A percentile compares a stretch with the other conserved stretches of the same genome.
These are phyloP conservation scores for Lactifluus piperatus DNA, from an alignment of 768 basidiomycete genomes.

Conservation along the genomic window DNA sequence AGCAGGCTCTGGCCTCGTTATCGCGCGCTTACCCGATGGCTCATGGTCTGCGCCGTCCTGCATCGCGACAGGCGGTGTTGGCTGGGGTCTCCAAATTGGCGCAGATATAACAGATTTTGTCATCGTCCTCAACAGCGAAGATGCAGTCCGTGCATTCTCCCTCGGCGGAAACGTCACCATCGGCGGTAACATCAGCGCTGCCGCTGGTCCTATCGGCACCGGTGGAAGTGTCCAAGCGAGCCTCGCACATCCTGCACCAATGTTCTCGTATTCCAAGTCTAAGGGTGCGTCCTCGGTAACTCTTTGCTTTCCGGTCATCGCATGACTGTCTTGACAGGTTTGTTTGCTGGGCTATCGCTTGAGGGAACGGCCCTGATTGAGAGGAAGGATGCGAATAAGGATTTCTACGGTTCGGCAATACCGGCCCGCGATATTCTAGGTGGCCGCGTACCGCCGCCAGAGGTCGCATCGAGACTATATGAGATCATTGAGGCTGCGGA, in stretches of 20 bases:
- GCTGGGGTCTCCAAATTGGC: conserved; percentile 93
- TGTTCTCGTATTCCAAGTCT: conserved; percentile 96
- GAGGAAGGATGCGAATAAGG: conserved; percentile 91
- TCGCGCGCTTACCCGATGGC: conserved; percentile 87
- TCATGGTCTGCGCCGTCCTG: conserved; percentile 97
- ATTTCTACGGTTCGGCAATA: conserved; percentile 90
- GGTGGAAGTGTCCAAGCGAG: conserved; percentile 84
- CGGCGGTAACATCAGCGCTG: conserved; percentile 78
- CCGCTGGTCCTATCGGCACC: conserved; percentile 90
- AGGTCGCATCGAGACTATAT: conserved; percentile 86
- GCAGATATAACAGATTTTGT: conserved; percentile 96
- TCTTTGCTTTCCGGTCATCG: background rate
- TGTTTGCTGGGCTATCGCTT: conserved; percentile 90
- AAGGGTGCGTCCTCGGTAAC: conserved; percentile 50
- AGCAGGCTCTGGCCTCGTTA: conserved; percentile 87
- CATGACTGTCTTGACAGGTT: conserved; percentile 41
- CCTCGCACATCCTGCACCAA: conserved; percentile 87
- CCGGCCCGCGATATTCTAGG: conserved; percentile 87
- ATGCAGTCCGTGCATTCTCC: conserved; percentile 92
- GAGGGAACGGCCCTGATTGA: conserved; percentile 94
- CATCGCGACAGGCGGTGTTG: conserved; percentile 91
- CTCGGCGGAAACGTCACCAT: conserved; percentile 94
- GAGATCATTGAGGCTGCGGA: conserved; percentile 96
- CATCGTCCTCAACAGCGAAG: conserved; percentile 93
- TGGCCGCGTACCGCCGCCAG: conserved; percentile 94